Evolutionary conservation across 2,329 filamentous ascomycete species (phyloP).

Genomic region (Pezicula rhizophila): DNA sequence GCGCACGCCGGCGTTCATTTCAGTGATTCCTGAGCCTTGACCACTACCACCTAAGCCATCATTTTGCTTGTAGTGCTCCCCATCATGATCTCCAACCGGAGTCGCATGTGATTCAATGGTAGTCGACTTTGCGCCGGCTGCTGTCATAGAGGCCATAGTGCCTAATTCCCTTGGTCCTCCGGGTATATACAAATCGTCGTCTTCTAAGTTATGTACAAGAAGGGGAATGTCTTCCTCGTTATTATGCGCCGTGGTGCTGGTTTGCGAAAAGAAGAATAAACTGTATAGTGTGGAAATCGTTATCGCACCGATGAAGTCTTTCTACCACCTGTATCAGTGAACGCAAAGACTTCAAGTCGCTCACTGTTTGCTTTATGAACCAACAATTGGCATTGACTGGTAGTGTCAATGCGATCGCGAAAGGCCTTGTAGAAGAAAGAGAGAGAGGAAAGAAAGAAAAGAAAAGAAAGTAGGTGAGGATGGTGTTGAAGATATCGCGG

Average conservation of each 20-base stretch:
- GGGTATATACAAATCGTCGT: conserved; percentile 9
- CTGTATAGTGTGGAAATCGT: background rate
- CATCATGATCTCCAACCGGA: conserved; percentile 2
- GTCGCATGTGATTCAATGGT: conserved; percentile 13
- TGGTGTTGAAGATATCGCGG: too few relatives aligned
- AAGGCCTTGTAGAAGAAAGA: background rate
- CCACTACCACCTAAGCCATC: conserved; percentile 15
- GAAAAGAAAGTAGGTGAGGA: background rate
- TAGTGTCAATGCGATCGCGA: background rate
- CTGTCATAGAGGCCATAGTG: conserved; percentile 8
- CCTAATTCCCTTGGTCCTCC: background rate
- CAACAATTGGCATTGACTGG: conserved; percentile 1
- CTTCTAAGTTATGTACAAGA: conserved; percentile 23
- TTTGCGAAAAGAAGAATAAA: conserved; percentile 3
- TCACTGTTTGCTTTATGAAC: conserved; percentile 15
- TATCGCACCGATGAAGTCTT: conserved; percentile 20
- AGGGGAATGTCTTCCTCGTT: conserved; percentile 14
- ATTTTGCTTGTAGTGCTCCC: conserved; percentile 16
- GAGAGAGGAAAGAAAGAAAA: background rate
- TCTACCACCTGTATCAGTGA: conserved; percentile 23
- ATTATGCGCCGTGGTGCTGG: conserved; percentile 11
- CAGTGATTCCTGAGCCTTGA: conserved; percentile 9
- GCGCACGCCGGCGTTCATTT: conserved; percentile 4
- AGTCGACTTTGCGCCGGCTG: conserved; percentile 9
- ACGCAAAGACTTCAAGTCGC: conserved; percentile 31